Evolutionary conservation across 1,139 yeast genomes (phyloP), one percentile per base, ranked within the genome.

Genomic region (Saccharomyces hybrid): DNA sequence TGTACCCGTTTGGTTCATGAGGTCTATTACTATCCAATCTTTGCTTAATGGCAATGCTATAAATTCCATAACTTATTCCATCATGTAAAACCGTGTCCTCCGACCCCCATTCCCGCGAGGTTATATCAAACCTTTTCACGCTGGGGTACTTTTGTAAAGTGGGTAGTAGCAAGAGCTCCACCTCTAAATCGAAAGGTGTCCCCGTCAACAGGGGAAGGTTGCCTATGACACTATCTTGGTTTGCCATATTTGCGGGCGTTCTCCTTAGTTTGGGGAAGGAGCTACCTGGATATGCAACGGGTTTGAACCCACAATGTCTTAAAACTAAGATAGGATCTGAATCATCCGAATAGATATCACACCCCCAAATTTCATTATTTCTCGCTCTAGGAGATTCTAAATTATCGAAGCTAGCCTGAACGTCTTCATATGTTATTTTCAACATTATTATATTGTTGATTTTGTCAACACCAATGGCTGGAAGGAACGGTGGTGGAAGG

Each of bases 331-430:
- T 78, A 3, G 91, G 73, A 67, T 93, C 96, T 1, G 96, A 86
- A 70, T 93, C 99, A 69, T 93, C 98, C 1, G 97, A 88, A 69
- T 91, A 93, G 2, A 93, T 75, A 52, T 86, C 90, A 0, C 96
- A 88, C 2, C 99, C 99, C 98, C 98, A 93, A 1, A 90, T 65
- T 54, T 81, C 80, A 47, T 96, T 74, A 57, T 79, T 76, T 44
- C 66, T 67, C 14, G 60, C 50, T 34, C 71, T 59, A 19, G 60
- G 61, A 25, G 57, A 53, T 2, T 53, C 52, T 8, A 48, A 41
- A 13, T 47, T 51, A n/a, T 52, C 75, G 72, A 42, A 76, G 73
- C 29, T 58, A 13, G 56, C 49, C 14, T 47, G 52, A n/a, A 65
- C 52, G 51, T 62, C 66, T 49, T 60, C 65, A 56, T 57, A 59